phyloP scores from a whole-genome alignment of 148 eudicot genomes.

The Vaccinium corymbosum region DNA sequence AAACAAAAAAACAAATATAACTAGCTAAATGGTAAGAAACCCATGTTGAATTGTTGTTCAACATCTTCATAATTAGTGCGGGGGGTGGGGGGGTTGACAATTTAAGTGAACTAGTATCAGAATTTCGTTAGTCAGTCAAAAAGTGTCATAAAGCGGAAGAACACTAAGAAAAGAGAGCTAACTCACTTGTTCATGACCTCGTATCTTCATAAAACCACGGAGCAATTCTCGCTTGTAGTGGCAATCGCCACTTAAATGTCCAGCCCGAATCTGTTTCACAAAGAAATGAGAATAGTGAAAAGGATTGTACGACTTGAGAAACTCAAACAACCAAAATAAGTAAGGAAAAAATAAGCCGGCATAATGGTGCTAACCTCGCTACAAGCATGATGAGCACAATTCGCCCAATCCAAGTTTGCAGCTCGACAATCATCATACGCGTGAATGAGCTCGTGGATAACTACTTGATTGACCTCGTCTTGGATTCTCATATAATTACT shows the following conservation, averaged over 20 bases:
- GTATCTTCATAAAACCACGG: slow-evolving; percentile 75
- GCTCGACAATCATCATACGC: slow-evolving; percentile 94
- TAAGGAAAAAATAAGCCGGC: neutral
- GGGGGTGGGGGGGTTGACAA: no score
- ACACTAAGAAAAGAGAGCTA: neutral
- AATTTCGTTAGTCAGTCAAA: neutral
- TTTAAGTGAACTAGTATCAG: neutral
- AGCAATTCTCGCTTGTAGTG: slow-evolving; percentile 78
- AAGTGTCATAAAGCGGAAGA: neutral
- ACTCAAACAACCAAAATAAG: neutral
- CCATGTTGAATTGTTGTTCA: neutral
- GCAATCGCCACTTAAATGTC: slow-evolving; percentile 93
- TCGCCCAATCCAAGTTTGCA: slow-evolving; percentile 74
- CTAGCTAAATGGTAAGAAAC: neutral
- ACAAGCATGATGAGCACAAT: slow-evolving; percentile 97
- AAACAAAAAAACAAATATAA: neutral
- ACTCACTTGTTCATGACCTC: slow-evolving; percentile 91
- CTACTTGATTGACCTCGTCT: slow-evolving; percentile 89
- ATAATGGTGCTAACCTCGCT: slow-evolving; percentile 56
- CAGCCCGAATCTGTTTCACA: slow-evolving; percentile 70
- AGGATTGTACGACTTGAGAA: neutral
- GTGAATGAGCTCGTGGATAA: slow-evolving; percentile 93
- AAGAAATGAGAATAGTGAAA: neutral
- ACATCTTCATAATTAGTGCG: neutral
- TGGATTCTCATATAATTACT: slow-evolving; percentile 63